A percentile compares a stretch with the other conserved stretches of the same genome.
Evolutionary conservation across 768 basidiomycete species (phyloP).

Genomic region (Tylopilus rubrobrunneus): DNA sequence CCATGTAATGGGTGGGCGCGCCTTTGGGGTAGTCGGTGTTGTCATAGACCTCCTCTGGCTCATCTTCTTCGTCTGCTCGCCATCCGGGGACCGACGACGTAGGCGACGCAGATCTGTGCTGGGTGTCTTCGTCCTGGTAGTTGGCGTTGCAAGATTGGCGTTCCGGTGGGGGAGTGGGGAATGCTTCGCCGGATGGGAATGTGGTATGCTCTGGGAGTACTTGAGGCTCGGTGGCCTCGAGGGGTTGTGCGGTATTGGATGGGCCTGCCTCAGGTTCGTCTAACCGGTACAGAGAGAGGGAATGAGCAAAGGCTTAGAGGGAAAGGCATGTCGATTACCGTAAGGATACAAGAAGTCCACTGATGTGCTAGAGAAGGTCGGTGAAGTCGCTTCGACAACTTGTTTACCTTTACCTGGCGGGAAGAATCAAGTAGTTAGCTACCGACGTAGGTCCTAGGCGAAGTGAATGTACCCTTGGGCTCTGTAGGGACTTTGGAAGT

Average conservation of each 20-base stretch:
- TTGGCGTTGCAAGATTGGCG: not conserved
- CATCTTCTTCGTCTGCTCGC: conserved; percentile 4
- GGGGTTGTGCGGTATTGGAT: not conserved
- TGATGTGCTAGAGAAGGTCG: conserved; percentile 3
- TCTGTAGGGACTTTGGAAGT: not conserved
- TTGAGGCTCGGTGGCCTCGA: not conserved
- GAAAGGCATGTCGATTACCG: not conserved
- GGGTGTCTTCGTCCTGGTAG: not conserved
- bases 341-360: conserved; percentile 12
- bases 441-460: not conserved
- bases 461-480: conserved; percentile 8
- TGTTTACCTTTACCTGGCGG: conserved; percentile 5
- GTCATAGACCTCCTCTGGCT: not conserved
- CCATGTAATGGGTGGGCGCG: conserved; percentile 21
- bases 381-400: not conserved
- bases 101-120: too few relatives aligned
- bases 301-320: not conserved
- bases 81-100: not conserved
- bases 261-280: conserved; percentile 8
- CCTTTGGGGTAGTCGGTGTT: conserved; percentile 5
- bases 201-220: not conserved
- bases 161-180: not conserved
- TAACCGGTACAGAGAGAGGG: not conserved
- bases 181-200: not conserved
- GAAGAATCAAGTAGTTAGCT: not conserved